phyloP scores from a whole-genome alignment of 1,284 basidiomycete species.

The Anthracocystis walkeri region DNA sequence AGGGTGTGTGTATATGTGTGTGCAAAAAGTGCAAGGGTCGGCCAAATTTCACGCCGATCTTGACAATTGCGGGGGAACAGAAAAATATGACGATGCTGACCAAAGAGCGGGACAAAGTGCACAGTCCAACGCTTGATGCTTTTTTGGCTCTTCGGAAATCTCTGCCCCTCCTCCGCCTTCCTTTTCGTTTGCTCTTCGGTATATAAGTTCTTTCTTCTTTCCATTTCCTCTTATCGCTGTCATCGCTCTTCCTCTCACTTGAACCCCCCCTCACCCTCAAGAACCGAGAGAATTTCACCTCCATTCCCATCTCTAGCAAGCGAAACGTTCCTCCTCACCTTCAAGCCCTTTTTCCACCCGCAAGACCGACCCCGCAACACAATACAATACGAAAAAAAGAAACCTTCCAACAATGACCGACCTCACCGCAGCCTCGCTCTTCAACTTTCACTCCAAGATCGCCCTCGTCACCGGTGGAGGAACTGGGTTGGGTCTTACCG shows the following conservation, averaged over 20 bases:
- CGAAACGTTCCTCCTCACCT: not conserved
- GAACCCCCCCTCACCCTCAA: no score
- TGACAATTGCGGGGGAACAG: not conserved
- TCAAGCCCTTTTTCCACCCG: not conserved
- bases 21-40: no score
- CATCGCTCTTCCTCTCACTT: not conserved
- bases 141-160: not conserved
- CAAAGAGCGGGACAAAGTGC: not conserved
- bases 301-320: no score
- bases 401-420: no score
- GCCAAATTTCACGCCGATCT: slow-evolving; percentile 9
- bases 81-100: slow-evolving; percentile 5
- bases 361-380: not conserved
- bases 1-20: no score
- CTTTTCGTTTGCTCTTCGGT: not conserved
- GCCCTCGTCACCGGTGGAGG: slow-evolving; percentile 64
- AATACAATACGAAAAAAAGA: not conserved
- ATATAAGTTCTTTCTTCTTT: not conserved
- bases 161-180: not conserved
- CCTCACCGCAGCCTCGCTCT: slow-evolving; percentile 26
- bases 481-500: slow-evolving; percentile 61
- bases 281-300: no score
- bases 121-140: slow-evolving; percentile 3
- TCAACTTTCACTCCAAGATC: slow-evolving; percentile 49
- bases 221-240: no score